A percentile compares a stretch with the other conserved stretches of the same genome.
Conservation (phyloP, 108 stramenopile genomes). For the Schizochytrium sp. region DNA sequence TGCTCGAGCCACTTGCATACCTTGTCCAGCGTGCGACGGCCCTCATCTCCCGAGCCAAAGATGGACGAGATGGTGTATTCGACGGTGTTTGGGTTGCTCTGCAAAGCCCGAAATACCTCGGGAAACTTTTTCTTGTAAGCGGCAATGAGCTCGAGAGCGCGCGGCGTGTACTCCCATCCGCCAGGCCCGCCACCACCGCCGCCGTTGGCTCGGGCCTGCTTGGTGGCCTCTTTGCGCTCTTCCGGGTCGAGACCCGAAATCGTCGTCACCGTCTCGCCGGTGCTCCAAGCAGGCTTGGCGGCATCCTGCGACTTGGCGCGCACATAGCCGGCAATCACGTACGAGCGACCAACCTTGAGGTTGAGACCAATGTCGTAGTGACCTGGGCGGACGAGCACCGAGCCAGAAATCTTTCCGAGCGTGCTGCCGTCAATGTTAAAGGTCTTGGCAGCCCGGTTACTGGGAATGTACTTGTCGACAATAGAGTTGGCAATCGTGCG, state of each 20-base stretch:
- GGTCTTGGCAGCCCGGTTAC: conserved; percentile 65
- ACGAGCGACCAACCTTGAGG: conserved; percentile 66
- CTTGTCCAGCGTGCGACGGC: conserved; percentile 32
- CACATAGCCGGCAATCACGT: conserved; percentile 77
- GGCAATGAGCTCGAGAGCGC: conserved; percentile 75
- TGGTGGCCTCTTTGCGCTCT: background rate
- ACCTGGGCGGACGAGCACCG: conserved; percentile 66
- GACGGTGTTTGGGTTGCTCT: conserved; percentile 61
- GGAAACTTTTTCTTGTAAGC: conserved; percentile 81
- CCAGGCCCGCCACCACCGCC: background rate
- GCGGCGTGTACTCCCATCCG: conserved; percentile 84
- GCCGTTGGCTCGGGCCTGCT: background rate
- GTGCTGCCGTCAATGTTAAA: conserved; percentile 65
- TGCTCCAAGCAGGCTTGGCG: conserved; percentile 56
- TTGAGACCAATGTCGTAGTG: conserved; percentile 82
- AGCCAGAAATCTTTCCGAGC: conserved; percentile 74
- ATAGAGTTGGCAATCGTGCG: conserved; percentile 67
- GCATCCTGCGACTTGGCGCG: conserved; percentile 44
- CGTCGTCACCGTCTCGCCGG: conserved; percentile 60
- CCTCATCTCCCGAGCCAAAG: background rate
- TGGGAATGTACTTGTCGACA: conserved; percentile 69
- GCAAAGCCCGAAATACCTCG: conserved; percentile 65
- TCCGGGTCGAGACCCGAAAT: background rate
- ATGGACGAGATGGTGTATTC: background rate
- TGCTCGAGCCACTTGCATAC: conserved; percentile 73